phyloP scores from a whole-genome alignment of 129 eudicot species.

The Mikania micrantha region DNA sequence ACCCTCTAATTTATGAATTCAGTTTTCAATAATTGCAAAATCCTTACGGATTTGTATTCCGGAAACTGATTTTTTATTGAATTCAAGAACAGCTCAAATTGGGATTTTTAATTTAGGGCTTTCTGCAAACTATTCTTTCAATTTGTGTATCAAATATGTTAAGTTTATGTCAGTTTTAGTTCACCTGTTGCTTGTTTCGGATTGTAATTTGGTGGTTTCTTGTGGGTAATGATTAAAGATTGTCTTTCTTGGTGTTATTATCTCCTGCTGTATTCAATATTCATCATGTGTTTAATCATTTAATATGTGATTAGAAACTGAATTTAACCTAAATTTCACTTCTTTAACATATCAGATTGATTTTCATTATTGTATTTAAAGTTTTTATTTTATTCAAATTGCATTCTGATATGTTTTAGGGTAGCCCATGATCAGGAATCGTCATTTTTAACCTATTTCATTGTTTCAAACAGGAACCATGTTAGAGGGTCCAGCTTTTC shows the following conservation, averaged over 20 bases:
- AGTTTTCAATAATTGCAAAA: no score
- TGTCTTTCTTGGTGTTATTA: slow-evolving; percentile 5
- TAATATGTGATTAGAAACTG: neutral
- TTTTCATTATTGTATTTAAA: neutral
- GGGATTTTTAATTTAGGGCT: no score
- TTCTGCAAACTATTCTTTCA: no score
- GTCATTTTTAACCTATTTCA: neutral
- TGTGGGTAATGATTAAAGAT: slow-evolving; percentile 22
- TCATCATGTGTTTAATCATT: neutral
- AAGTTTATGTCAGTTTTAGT: neutral
- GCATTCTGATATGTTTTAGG: slow-evolving; percentile 11
- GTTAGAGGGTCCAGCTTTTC: slow-evolving; percentile 49
- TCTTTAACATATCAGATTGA: slow-evolving; percentile 1
- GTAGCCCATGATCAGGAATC: neutral
- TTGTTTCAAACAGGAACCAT: slow-evolving; percentile 9
- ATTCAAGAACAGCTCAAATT: no score
- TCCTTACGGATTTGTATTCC: no score
- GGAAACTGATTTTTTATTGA: no score
- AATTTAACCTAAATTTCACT: neutral
- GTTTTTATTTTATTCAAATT: neutral
- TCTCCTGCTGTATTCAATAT: neutral
- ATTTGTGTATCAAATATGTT: no score
- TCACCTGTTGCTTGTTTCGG: slow-evolving; percentile 2
- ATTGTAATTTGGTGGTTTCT: slow-evolving; percentile 13
- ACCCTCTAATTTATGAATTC: neutral